Base-by-base conservation (phyloP, 2,329 filamentous ascomycete species). In the Aaosphaeria pasadenensis region DNA sequence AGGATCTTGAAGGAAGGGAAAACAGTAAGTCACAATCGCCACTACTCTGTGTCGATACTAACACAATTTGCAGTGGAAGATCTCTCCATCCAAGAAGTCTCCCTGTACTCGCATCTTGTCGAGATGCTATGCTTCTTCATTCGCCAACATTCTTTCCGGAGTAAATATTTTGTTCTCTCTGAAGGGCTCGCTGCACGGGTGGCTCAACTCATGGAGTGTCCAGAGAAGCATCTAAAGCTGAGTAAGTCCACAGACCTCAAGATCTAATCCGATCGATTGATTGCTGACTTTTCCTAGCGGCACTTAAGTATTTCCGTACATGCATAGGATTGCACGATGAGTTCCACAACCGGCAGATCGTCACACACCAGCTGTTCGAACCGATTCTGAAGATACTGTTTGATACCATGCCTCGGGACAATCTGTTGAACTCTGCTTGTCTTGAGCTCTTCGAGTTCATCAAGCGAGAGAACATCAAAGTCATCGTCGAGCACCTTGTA, bases 91-190 rank as follows among this genome's bases (percentile, higher is more conserved):
- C 85, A 94, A 60, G 87, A 96, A 69, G 89, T 94, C 29, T 89
- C 89, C n/a, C 80, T 97, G 53, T 95, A 91, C 70, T 86, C 85
- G 17, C 94, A 96, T 67, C 77, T 99, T 44, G 87, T 96, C 46
- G 94, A 99, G 66, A 89, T 96, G 30, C 79, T 97, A 44, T 91
- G 88, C 66, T 97, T 95, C 74, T 96, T 96, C 69, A 85, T 96
- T 55, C 85, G 91, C 38, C 89, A 95, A 63, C 92, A 97, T 71
- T 82, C 87, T 38, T 85, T 89, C 61, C 85, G 90, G 58, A 91
- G 87, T 74, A 94, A 95, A 70, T 88, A 85, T 62, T 96, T 96
- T 64, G 87, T 97, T 29, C 77, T 95, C 53, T 83, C 83, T 7
- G 84, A 96, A 70, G 85, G 87, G 48, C 77, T 97, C 40, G 84